Conservation (phyloP, 2,329 filamentous ascomycete genomes). For the Fusarium hainanense region DNA sequence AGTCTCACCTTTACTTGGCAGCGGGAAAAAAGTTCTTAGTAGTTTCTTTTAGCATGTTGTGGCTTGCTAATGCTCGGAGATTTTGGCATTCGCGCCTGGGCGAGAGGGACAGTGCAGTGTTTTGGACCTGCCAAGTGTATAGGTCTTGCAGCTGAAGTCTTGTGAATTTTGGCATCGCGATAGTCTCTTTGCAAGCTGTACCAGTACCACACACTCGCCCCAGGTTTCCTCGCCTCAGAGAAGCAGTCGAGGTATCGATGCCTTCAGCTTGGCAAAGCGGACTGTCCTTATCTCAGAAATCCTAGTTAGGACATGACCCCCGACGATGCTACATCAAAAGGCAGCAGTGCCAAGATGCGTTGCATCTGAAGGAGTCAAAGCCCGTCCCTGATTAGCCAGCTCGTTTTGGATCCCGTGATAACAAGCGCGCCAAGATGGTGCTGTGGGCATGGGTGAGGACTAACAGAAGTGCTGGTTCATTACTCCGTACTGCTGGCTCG, state of each 20-base stretch:
- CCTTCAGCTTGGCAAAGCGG: constrained; percentile 12
- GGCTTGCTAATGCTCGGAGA: constrained; percentile 19
- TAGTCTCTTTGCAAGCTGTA: neutral
- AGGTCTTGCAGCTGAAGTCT: neutral
- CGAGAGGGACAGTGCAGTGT: neutral
- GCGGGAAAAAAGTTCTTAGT: constrained; percentile 8
- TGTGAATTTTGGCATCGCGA: neutral
- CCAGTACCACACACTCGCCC: no score
- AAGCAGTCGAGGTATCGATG: constrained; percentile 2
- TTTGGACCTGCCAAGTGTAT: neutral
- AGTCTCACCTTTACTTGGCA: constrained; percentile 17
- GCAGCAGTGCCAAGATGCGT: constrained; percentile 18
- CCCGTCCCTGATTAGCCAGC: constrained; percentile 19
- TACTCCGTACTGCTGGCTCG: constrained; percentile 10
- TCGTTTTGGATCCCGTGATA: constrained; percentile 30
- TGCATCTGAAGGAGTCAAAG: constrained; percentile 4
- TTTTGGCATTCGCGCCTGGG: constrained; percentile 12
- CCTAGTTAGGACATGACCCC: constrained; percentile 27
- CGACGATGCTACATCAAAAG: constrained; percentile 19
- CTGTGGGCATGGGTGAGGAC: constrained; percentile 7
- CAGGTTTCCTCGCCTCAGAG: neutral
- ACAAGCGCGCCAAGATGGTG: constrained; percentile 23
- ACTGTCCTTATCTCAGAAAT: constrained; percentile 25
- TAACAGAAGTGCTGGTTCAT: neutral
- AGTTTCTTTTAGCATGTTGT: neutral